A percentile compares a stretch with the other conserved stretches of the same genome.
phyloP scores from a whole-genome alignment of 805 yeast genomes.

The Ogataea nitratoaversa region DNA sequence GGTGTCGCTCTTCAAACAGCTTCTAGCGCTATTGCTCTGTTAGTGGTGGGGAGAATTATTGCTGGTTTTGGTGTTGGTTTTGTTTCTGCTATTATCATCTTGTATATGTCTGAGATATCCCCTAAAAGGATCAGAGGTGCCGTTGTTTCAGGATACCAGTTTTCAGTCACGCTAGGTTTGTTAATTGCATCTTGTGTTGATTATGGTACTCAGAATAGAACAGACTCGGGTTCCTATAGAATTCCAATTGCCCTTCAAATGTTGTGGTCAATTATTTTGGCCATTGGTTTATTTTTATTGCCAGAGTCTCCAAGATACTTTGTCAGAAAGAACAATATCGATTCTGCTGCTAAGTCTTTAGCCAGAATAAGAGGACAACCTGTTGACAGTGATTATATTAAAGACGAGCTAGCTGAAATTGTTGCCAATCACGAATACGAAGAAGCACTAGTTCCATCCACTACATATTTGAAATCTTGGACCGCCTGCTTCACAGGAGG shows the following conservation, averaged over 20 bases:
- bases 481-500: slow-evolving; percentile 40
- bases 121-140: slow-evolving; percentile 80
- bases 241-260: slow-evolving; percentile 74
- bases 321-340: slow-evolving; percentile 52
- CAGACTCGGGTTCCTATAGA: slow-evolving; percentile 58
- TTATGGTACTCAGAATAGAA: slow-evolving; percentile 57
- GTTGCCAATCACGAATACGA: slow-evolving; percentile 49
- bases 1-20: slow-evolving; percentile 49
- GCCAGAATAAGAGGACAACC: slow-evolving; percentile 52
- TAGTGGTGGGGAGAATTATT: slow-evolving; percentile 64
- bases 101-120: slow-evolving; percentile 75
- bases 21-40: slow-evolving; percentile 40
- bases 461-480: slow-evolving; percentile 38
- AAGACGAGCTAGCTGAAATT: slow-evolving; percentile 48
- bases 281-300: slow-evolving; percentile 57
- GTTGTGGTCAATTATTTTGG: slow-evolving; percentile 60
- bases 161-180: slow-evolving; percentile 62
- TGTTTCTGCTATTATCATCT: slow-evolving; percentile 70
- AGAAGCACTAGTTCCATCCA: slow-evolving; percentile 29
- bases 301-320: slow-evolving; percentile 78
- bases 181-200: slow-evolving; percentile 66
- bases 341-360: slow-evolving; percentile 54
- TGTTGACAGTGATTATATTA: slow-evolving; percentile 40
- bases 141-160: slow-evolving; percentile 69
- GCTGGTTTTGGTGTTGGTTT: slow-evolving; percentile 80